These are phyloP conservation scores for Penicillium verhagenii DNA, from an alignment of 495 filamentous ascomycete genomes.

Conservation along the genomic window DNA sequence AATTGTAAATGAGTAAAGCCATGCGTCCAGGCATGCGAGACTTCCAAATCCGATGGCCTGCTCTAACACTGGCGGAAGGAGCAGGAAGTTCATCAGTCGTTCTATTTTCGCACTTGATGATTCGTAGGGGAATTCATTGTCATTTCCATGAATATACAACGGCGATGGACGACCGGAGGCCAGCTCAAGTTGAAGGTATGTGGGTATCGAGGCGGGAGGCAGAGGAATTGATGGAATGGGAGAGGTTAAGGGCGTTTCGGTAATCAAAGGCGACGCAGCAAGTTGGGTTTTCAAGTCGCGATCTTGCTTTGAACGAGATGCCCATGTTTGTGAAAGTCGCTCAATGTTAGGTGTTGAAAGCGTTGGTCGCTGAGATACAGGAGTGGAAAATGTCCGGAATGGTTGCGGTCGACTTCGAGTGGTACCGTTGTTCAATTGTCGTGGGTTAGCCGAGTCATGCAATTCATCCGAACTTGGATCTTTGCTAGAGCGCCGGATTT, in stretches of 20 bases:
- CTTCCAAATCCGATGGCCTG: slow-evolving; percentile 82
- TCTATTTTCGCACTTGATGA: slow-evolving; percentile 96
- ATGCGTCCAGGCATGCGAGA: slow-evolving; percentile 91
- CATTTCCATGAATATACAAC: slow-evolving; percentile 77
- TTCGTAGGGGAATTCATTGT: slow-evolving; percentile 81
- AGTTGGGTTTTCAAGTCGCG: slow-evolving; percentile 39
- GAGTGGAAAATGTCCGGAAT: slow-evolving; percentile 39
- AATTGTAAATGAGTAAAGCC: slow-evolving; percentile 95
- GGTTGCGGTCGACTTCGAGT: slow-evolving; percentile 32
- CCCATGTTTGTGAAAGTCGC: slow-evolving; percentile 40
- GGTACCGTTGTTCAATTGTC: slow-evolving; percentile 8
- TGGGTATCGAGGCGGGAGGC: slow-evolving; percentile 82
- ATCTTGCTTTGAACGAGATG: slow-evolving; percentile 37
- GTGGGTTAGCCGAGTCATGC: slow-evolving; percentile 7
- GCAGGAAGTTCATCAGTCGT: slow-evolving; percentile 83
- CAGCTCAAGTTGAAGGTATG: slow-evolving; percentile 84
- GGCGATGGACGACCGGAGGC: slow-evolving; percentile 79
- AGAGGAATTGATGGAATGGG: slow-evolving; percentile 72
- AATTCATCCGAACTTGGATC: slow-evolving; percentile 27
- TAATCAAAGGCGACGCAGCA: slow-evolving; percentile 26
- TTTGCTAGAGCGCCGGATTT: slow-evolving; percentile 21
- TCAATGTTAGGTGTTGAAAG: slow-evolving; percentile 25
- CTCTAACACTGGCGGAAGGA: slow-evolving; percentile 81
- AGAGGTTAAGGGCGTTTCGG: slow-evolving; percentile 52
- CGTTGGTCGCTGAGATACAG: slow-evolving; percentile 28